Evolutionary conservation across 1,284 basidiomycete species (phyloP), one percentile per base, ranked within the genome.

Genomic region (Rhizoctonia solani): DNA sequence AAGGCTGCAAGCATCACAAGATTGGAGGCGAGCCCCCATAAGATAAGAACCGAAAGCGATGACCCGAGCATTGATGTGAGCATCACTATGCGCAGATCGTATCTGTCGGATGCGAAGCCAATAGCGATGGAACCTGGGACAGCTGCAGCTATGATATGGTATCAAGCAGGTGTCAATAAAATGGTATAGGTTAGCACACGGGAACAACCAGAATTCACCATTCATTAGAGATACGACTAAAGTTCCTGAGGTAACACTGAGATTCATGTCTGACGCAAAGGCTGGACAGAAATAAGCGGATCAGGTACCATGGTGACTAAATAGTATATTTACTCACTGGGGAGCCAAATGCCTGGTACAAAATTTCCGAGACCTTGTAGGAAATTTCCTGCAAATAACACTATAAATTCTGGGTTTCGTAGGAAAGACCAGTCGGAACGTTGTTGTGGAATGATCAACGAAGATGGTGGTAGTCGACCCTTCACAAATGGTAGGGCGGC

Each of bases 321-420:
- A 16, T 8, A 11, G 3, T 21, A 39, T 13, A 27, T 37, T 27
- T 27, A 49, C 67, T 23, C 25, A 69, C 69, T 68, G 0, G 70
- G 69, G 29, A 71, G 56, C 59, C 70, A 72, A 52, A 72, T 69
- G 9, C 63, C 63, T n/a, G 71, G 71, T 1, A 70, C 67, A 47
- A 72, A 72, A 52, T 71, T 72, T 8, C 68, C 71, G 9, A 71
- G 59, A 11, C 70, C 70, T 63, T 72, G 71, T n/a, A 71, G 25
- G 19, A 68, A 67, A 44, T 71, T 72, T 4, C 68, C 69, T 4
- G 30, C 46, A 34, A 69, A 63, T 16, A 72, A 50, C 2, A 69
- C 32, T 59, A 70, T 67, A 59, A 72, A 72, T 19, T 56, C 59
- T 13, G 52, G 63, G 39, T 68, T 68, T 46, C 66, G 46, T 11